A percentile compares a stretch with the other conserved stretches of the same genome.
phyloP scores from a whole-genome alignment of 2,329 filamentous ascomycete genomes.

The Chrysoporthe cubensis region DNA sequence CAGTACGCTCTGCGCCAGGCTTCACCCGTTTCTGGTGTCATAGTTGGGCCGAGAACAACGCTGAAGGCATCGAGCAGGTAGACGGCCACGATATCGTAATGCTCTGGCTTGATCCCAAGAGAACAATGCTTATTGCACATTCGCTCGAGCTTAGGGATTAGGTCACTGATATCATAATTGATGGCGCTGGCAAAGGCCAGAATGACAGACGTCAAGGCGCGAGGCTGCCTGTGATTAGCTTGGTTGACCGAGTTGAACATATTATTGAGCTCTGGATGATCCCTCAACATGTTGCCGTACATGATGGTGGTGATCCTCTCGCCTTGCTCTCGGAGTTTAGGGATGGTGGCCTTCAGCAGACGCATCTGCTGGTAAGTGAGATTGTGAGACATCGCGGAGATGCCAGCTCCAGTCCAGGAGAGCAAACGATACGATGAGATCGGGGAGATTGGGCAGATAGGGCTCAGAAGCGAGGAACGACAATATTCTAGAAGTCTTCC shows the following conservation, averaged over 20 bases:
- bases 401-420: not conserved
- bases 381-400: slow-evolving; percentile 29
- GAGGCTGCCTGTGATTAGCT: slow-evolving; percentile 63
- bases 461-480: not conserved
- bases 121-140: slow-evolving; percentile 76
- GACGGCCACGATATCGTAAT: slow-evolving; percentile 72
- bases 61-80: slow-evolving; percentile 70
- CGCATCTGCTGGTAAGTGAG: slow-evolving; percentile 60
- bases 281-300: slow-evolving; percentile 69
- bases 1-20: slow-evolving; percentile 76
- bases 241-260: slow-evolving; percentile 74
- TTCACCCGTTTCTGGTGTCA: slow-evolving; percentile 65
- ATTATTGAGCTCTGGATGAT: slow-evolving; percentile 68
- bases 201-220: slow-evolving; percentile 65
- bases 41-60: slow-evolving; percentile 66
- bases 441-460: not conserved
- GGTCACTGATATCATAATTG: slow-evolving; percentile 58
- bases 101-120: slow-evolving; percentile 67
- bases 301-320: slow-evolving; percentile 71
- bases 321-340: slow-evolving; percentile 69
- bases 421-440: not conserved
- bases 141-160: slow-evolving; percentile 57
- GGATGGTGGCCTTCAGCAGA: slow-evolving; percentile 72
- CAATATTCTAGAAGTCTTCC: not conserved
- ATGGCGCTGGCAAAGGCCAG: slow-evolving; percentile 75